Conservation (phyloP, 352 stramenopile species). For the Phytophthora niederhauseri region DNA sequence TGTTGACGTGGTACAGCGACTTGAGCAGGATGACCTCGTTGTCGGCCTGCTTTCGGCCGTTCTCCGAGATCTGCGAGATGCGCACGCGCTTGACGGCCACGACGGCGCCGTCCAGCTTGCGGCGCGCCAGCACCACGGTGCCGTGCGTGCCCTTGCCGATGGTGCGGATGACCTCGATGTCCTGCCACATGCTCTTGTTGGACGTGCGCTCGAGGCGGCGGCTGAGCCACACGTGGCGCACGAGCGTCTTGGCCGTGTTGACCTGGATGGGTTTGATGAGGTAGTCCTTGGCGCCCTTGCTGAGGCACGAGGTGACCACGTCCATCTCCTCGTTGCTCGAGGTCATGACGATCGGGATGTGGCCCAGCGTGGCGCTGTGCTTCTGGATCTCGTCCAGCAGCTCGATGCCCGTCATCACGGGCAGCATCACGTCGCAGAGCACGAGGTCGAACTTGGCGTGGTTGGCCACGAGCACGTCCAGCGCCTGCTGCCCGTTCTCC, state of each 20-base stretch:
- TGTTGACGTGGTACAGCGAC: slow-evolving; percentile 90
- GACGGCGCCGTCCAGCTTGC: slow-evolving; percentile 78
- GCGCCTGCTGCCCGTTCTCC: slow-evolving; percentile 79
- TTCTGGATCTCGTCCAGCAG: slow-evolving; percentile 87
- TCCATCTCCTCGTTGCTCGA: slow-evolving; percentile 92
- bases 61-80: slow-evolving; percentile 82
- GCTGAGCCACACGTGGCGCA: slow-evolving; percentile 89
- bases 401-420: slow-evolving; percentile 89
- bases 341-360: slow-evolving; percentile 92
- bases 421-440: slow-evolving; percentile 91
- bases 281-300: slow-evolving; percentile 91
- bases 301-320: slow-evolving; percentile 88
- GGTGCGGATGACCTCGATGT: slow-evolving; percentile 86
- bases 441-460: slow-evolving; percentile 88
- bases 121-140: slow-evolving; percentile 80
- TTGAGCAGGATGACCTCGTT: slow-evolving; percentile 92
- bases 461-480: slow-evolving; percentile 70
- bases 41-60: slow-evolving; percentile 84
- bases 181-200: slow-evolving; percentile 82
- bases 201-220: slow-evolving; percentile 66
- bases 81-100: slow-evolving; percentile 88
- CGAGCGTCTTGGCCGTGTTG: slow-evolving; percentile 90
- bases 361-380: slow-evolving; percentile 58
- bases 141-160: slow-evolving; percentile 89
- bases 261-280: slow-evolving; percentile 92